Evolutionary conservation across 805 yeast genomes (phyloP).

Genomic region (Blastobotrys peoriensis): DNA sequence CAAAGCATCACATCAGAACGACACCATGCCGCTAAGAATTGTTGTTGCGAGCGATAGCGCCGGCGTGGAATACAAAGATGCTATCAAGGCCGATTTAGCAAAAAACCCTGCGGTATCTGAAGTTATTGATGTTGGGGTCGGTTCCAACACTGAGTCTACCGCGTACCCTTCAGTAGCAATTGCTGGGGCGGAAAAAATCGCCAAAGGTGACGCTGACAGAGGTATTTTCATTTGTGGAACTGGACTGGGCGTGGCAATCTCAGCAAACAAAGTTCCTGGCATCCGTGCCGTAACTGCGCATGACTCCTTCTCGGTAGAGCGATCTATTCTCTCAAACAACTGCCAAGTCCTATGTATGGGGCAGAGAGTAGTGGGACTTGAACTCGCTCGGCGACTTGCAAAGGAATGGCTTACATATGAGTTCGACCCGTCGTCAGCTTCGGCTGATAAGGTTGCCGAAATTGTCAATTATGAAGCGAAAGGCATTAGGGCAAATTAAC

Average conservation of each 20-base stretch:
- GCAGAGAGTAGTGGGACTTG: constrained; percentile 40
- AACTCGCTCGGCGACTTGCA: constrained; percentile 39
- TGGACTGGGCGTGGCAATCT: constrained; percentile 44
- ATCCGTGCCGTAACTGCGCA: constrained; percentile 46
- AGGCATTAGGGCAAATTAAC: too few relatives aligned
- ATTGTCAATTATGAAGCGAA: constrained; percentile 28
- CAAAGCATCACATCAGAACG: too few relatives aligned
- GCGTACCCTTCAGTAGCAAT: constrained; percentile 42
- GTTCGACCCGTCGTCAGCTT: constrained; percentile 36
- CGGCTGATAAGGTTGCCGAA: constrained; percentile 38
- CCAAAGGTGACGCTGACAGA: constrained; percentile 38
- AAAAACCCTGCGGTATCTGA: constrained; percentile 27
- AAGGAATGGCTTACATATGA: constrained; percentile 40
- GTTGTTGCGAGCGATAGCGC: constrained; percentile 42
- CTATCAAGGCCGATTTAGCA: constrained; percentile 33
- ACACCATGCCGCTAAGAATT: constrained; percentile 25
- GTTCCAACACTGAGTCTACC: constrained; percentile 28
- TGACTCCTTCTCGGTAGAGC: constrained; percentile 42
- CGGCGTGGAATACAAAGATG: constrained; percentile 39
- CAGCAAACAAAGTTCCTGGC: constrained; percentile 43
- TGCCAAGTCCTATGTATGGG: constrained; percentile 45
- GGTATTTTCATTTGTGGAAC: constrained; percentile 45
- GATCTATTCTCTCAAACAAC: constrained; percentile 39
- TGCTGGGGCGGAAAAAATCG: constrained; percentile 38
- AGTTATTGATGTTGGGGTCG: constrained; percentile 39